Conservation (phyloP, 306 rosid genomes). For the Vigna angularis region DNA sequence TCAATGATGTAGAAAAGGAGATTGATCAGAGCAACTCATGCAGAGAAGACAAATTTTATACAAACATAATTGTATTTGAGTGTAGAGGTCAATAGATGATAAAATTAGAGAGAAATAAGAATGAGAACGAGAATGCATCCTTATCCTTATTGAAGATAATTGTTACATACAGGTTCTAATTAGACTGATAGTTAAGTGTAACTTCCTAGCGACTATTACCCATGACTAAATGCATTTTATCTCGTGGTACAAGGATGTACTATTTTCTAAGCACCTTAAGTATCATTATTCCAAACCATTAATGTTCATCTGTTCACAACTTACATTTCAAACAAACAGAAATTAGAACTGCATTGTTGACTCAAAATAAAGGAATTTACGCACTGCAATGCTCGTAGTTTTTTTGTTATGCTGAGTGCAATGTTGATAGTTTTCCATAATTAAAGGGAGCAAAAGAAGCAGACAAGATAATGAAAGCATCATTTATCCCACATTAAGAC, state of each 20-base stretch:
- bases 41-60: slow-evolving; percentile 23
- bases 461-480: not conserved
- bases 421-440: slow-evolving; percentile 29
- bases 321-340: not conserved
- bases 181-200: not conserved
- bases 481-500: slow-evolving; percentile 6
- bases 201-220: not conserved
- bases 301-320: not conserved
- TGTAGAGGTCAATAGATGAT: not conserved
- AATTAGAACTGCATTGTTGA: slow-evolving; percentile 13
- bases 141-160: not conserved
- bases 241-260: not conserved
- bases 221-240: not conserved
- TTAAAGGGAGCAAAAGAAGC: slow-evolving; percentile 2
- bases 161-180: not conserved
- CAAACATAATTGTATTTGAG: not conserved
- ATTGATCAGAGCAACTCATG: slow-evolving; percentile 18
- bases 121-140: not conserved
- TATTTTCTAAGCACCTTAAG: not conserved
- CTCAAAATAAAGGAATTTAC: slow-evolving; percentile 30
- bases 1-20: slow-evolving; percentile 36
- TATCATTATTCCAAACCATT: not conserved
- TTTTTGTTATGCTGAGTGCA: not conserved
- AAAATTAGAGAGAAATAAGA: not conserved
- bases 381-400: slow-evolving; percentile 8